phyloP scores from a whole-genome alignment of 108 stramenopile species.

The Pelagomonas calceolata region DNA sequence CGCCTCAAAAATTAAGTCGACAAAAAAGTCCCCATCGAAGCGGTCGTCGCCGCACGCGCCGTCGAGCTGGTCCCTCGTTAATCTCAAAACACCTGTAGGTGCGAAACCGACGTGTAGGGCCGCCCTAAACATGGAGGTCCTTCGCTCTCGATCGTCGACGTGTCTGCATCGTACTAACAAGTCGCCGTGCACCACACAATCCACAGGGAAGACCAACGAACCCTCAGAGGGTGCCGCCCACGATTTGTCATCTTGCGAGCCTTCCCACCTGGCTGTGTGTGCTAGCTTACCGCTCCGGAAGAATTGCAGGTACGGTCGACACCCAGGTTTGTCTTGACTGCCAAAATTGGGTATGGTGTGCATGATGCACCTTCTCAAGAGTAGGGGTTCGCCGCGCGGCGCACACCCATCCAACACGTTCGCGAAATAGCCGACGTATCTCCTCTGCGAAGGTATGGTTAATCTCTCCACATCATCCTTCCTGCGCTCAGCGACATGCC shows the following conservation, averaged over 20 bases:
- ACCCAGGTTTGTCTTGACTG: constrained; percentile 40
- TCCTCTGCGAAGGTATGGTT: constrained; percentile 83
- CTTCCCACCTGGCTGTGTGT: constrained; percentile 60
- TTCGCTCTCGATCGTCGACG: constrained; percentile 55
- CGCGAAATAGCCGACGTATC: constrained; percentile 78
- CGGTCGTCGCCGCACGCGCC: constrained; percentile 77
- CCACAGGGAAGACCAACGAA: constrained; percentile 54
- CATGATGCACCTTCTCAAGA: constrained; percentile 80
- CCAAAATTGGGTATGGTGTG: constrained; percentile 70
- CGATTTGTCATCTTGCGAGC: constrained; percentile 51
- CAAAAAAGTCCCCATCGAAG: constrained; percentile 75
- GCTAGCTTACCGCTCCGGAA: constrained; percentile 81
- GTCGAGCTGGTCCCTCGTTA: constrained; percentile 84
- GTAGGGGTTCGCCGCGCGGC: constrained; percentile 64
- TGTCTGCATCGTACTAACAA: constrained; percentile 79
- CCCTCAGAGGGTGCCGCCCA: constrained; percentile 51
- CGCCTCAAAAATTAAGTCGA: constrained; percentile 87
- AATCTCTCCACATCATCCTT: constrained; percentile 44
- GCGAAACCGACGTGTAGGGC: constrained; percentile 94
- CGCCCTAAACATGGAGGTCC: constrained; percentile 85
- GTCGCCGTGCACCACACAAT: constrained; percentile 72
- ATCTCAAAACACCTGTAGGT: constrained; percentile 71
- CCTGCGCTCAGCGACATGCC: constrained; percentile 69
- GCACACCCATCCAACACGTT: constrained; percentile 74
- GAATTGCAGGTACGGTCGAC: constrained; percentile 87